Percentiles rank a stretch among this genome's conserved stretches.
phyloP scores from a whole-genome alignment of 2,329 filamentous ascomycete species.

The Colletotrichum neosansevieriae region DNA sequence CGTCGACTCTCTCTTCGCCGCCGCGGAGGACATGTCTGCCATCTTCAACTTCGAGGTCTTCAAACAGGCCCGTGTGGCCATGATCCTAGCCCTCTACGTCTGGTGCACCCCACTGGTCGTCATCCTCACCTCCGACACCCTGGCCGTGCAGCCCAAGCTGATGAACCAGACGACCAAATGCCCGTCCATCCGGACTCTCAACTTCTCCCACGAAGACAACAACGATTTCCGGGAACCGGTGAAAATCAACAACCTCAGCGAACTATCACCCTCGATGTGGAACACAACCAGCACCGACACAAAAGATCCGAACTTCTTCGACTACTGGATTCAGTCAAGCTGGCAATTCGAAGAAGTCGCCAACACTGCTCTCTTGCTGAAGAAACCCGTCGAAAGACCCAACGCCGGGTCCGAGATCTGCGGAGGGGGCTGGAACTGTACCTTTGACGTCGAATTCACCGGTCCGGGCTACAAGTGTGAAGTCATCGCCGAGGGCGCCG shows the following conservation, averaged over 20 bases:
- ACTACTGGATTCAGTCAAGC: conserved; percentile 48
- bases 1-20: conserved; percentile 49
- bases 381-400: conserved; percentile 43
- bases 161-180: conserved; percentile 46
- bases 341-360: conserved; percentile 46
- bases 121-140: conserved; percentile 53
- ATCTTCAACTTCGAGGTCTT: conserved; percentile 48
- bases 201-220: conserved; percentile 50
- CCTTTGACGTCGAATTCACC: conserved; percentile 49
- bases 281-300: conserved; percentile 47
- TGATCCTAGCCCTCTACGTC: conserved; percentile 50
- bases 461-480: conserved; percentile 53
- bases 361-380: conserved; percentile 44
- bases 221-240: conserved; percentile 50
- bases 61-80: conserved; percentile 48
- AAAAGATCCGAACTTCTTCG: conserved; percentile 46
- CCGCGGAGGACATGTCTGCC: conserved; percentile 48
- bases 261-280: conserved; percentile 48
- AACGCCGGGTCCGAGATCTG: conserved; percentile 49
- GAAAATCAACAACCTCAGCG: conserved; percentile 45
- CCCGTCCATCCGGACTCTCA: conserved; percentile 47
- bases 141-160: conserved; percentile 47
- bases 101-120: conserved; percentile 54
- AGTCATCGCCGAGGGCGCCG: conserved; percentile 46
- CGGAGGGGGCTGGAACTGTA: conserved; percentile 51